These are phyloP conservation scores for Oxytropis ochrocephala DNA, from an alignment of 306 rosid species.

Conservation along the genomic window DNA sequence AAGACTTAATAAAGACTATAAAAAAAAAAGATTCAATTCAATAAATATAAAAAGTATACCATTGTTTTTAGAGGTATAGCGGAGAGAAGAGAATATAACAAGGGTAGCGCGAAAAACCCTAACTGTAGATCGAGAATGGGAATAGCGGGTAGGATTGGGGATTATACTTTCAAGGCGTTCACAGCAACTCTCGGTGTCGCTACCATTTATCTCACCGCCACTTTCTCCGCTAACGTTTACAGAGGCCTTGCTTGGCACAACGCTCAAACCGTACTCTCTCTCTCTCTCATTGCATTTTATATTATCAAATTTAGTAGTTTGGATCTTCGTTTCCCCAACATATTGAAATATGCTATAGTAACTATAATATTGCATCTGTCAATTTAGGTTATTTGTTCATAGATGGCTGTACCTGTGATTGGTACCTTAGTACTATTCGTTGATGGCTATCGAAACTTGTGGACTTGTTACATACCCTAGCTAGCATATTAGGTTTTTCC, in stretches of 20 bases:
- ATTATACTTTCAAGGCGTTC: conserved; percentile 74
- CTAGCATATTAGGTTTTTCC: not conserved
- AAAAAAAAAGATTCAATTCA: too few relatives aligned
- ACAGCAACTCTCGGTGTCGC: conserved; percentile 62
- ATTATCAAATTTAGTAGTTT: not conserved
- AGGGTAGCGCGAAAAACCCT: not conserved
- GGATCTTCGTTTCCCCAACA: not conserved
- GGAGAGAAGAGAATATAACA: not conserved
- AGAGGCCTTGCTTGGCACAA: conserved; percentile 85
- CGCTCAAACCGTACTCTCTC: conserved; percentile 51
- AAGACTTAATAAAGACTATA: too few relatives aligned
- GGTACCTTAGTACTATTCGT: not conserved
- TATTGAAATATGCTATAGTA: not conserved
- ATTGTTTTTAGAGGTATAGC: too few relatives aligned
- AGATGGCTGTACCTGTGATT: not conserved
- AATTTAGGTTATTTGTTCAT: not conserved
- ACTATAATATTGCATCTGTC: not conserved
- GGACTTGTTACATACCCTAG: not conserved
- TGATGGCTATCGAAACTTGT: not conserved
- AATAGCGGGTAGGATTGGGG: conserved; percentile 53
- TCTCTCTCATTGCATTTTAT: not conserved
- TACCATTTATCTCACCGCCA: conserved; percentile 66
- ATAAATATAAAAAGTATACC: too few relatives aligned
- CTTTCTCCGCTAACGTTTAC: conserved; percentile 63
- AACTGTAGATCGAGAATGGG: conserved; percentile 40